Conservation (phyloP, 2,329 filamentous ascomycete species). For the Fusarium avenaceum region DNA sequence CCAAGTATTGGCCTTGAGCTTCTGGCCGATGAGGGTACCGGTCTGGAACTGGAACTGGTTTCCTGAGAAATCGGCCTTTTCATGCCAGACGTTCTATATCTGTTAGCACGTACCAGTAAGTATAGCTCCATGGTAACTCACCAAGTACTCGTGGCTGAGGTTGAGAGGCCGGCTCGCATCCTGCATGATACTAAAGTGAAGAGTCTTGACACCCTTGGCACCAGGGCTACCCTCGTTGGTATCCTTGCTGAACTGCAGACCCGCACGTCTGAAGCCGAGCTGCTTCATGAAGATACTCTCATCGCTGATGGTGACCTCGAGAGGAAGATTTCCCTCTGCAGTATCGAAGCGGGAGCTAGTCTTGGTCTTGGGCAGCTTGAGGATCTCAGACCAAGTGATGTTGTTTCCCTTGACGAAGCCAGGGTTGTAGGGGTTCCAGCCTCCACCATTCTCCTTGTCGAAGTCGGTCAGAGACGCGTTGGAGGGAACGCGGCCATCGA, state of each 20-base stretch:
- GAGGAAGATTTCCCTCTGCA: constrained; percentile 59
- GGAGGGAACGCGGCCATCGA: constrained; percentile 62
- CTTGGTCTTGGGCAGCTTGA: constrained; percentile 58
- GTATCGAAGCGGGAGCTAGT: constrained; percentile 54
- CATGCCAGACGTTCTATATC: constrained; percentile 58
- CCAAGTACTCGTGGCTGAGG: constrained; percentile 72
- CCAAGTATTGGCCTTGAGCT: constrained; percentile 55
- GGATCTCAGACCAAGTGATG: constrained; percentile 64
- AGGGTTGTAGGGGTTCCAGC: constrained; percentile 62
- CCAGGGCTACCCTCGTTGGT: constrained; percentile 63
- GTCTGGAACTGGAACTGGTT: constrained; percentile 69
- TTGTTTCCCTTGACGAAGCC: constrained; percentile 67
- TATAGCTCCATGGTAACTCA: constrained; percentile 37
- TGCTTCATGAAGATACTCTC: constrained; percentile 72
- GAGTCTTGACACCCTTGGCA: constrained; percentile 68
- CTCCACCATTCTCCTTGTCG: constrained; percentile 55
- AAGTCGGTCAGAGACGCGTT: constrained; percentile 57
- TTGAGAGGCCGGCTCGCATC: constrained; percentile 67
- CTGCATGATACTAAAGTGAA: constrained; percentile 71
- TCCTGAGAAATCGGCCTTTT: constrained; percentile 61
- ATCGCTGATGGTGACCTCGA: constrained; percentile 70
- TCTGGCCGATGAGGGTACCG: constrained; percentile 63
- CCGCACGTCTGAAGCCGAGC: constrained; percentile 70
- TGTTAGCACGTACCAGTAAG: background rate
- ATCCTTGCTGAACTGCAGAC: constrained; percentile 42